phyloP scores from a whole-genome alignment of 2,329 filamentous ascomycete genomes.

The Epichloe sylvatica region DNA sequence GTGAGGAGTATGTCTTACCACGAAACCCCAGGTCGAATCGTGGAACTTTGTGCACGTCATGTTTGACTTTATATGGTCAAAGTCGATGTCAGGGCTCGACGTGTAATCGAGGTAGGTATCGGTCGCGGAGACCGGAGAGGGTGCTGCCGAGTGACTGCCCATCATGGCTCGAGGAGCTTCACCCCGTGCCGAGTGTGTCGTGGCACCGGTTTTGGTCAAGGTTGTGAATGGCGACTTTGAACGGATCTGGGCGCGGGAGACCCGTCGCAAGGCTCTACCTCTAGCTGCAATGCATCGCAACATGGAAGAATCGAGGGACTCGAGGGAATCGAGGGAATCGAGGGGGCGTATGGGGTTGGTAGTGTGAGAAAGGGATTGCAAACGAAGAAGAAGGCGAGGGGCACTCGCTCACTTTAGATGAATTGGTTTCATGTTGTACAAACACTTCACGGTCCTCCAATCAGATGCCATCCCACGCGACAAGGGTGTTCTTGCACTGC shows the following conservation, averaged over 20 bases:
- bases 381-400: no score
- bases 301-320: background rate
- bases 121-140: background rate
- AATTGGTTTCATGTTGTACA: no score
- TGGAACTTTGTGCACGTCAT: background rate
- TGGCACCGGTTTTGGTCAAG: background rate
- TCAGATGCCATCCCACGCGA: no score
- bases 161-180: background rate
- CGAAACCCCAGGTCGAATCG: slow-evolving; percentile 1
- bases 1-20: background rate
- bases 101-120: background rate
- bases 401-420: no score
- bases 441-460: no score
- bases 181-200: background rate
- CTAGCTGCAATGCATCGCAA: background rate
- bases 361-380: no score
- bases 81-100: background rate
- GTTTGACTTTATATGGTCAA: background rate
- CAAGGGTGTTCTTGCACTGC: no score
- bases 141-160: background rate
- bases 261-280: background rate
- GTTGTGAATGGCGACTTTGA: background rate
- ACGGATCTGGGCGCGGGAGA: background rate
- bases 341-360: no score
- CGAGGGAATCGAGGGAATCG: no score